Evolutionary conservation across 352 stramenopile genomes (phyloP).

Genomic region (Globisporangium spinosum): DNA sequence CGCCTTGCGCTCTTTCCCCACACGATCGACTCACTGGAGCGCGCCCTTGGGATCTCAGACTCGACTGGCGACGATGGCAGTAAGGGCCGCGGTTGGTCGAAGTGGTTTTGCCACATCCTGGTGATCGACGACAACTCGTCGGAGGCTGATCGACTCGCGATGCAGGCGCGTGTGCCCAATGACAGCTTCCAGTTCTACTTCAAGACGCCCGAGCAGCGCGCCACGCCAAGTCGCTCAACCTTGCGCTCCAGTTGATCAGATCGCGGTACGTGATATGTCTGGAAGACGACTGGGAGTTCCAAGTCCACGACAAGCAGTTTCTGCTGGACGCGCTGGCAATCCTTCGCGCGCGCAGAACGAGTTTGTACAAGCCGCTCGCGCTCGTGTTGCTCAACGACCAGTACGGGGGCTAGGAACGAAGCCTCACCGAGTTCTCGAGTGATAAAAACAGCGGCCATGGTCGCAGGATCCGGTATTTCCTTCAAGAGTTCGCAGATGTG

Average conservation of each 20-base stretch:
- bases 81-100: not conserved
- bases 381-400: slow-evolving; percentile 62
- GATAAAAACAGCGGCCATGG: not conserved
- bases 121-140: slow-evolving; percentile 60
- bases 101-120: slow-evolving; percentile 39
- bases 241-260: slow-evolving; percentile 25
- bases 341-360: slow-evolving; percentile 15
- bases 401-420: slow-evolving; percentile 22
- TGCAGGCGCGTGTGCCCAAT: slow-evolving; percentile 29
- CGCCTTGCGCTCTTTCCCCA: slow-evolving; percentile 38
- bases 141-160: slow-evolving; percentile 27
- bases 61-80: not conserved
- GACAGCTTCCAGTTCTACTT: slow-evolving; percentile 32
- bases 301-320: slow-evolving; percentile 5
- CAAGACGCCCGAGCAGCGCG: slow-evolving; percentile 27
- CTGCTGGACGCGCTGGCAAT: slow-evolving; percentile 22
- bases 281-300: slow-evolving; percentile 61
- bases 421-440: not conserved
- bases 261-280: slow-evolving; percentile 54
- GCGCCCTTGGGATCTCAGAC: slow-evolving; percentile 13
- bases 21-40: slow-evolving; percentile 29
- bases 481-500: slow-evolving; percentile 50
- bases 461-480: slow-evolving; percentile 26
- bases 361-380: slow-evolving; percentile 15
- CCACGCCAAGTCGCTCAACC: slow-evolving; percentile 52